Percentiles rank a stretch among this genome's conserved stretches.
Evolutionary conservation across 2,329 filamentous ascomycete species (phyloP).

Genomic region (Exophiala phaeomuriformis): DNA sequence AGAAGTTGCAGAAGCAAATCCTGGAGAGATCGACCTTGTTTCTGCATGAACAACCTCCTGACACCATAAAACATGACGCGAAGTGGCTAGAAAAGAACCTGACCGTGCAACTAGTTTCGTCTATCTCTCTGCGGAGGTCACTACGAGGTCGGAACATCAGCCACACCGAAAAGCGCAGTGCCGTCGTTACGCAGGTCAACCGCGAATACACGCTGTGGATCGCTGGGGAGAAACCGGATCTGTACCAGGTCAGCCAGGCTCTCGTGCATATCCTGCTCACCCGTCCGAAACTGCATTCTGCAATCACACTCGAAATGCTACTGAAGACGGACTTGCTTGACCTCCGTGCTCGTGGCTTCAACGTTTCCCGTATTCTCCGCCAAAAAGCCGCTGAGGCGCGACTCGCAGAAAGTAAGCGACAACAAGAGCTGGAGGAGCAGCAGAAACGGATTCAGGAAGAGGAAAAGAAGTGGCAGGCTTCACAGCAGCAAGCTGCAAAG

Average conservation of each 20-base stretch:
- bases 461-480: slow-evolving; percentile 44
- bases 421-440: slow-evolving; percentile 66
- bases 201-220: slow-evolving; percentile 66
- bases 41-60: slow-evolving; percentile 70
- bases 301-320: slow-evolving; percentile 84
- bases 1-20: slow-evolving; percentile 68
- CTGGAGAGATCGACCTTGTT: slow-evolving; percentile 85
- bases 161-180: slow-evolving; percentile 67
- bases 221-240: slow-evolving; percentile 63
- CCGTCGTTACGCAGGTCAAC: slow-evolving; percentile 54
- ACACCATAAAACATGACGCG: slow-evolving; percentile 75
- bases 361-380: slow-evolving; percentile 87
- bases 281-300: slow-evolving; percentile 79
- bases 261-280: slow-evolving; percentile 73
- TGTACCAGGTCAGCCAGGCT: slow-evolving; percentile 87
- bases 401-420: slow-evolving; percentile 74
- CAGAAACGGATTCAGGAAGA: slow-evolving; percentile 59
- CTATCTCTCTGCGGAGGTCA: slow-evolving; percentile 69
- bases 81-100: slow-evolving; percentile 88
- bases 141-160: slow-evolving; percentile 62
- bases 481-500: slow-evolving; percentile 32
- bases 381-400: slow-evolving; percentile 81
- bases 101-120: slow-evolving; percentile 66
- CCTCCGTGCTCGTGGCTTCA: slow-evolving; percentile 82
- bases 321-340: slow-evolving; percentile 76